Percentiles rank a stretch among this genome's conserved stretches.
These are phyloP conservation scores for Hylodesmum podocarpum DNA, from an alignment of 306 rosid genomes.

Conservation along the genomic window DNA sequence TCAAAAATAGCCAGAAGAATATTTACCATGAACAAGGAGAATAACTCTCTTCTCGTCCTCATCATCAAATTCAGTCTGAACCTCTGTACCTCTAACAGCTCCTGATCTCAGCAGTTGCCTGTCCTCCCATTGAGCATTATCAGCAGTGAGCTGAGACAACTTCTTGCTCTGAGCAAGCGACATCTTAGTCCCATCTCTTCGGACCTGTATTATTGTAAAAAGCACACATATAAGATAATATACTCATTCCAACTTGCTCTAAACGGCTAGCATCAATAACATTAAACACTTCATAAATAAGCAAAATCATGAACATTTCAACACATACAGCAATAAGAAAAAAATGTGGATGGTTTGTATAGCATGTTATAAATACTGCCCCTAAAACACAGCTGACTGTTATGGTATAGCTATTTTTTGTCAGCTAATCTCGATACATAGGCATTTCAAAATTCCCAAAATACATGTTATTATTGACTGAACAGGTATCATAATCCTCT, in stretches of 20 bases:
- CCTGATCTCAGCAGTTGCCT: conserved; percentile 94
- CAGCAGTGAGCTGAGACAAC: conserved; percentile 92
- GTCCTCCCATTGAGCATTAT: conserved; percentile 99
- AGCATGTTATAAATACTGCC: neutral
- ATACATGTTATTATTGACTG: neutral
- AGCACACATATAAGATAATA: conserved; percentile 1
- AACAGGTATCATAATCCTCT: conserved; percentile 1
- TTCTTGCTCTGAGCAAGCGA: conserved; percentile 91
- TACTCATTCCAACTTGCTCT: conserved; percentile 2
- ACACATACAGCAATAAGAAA: conserved; percentile 2
- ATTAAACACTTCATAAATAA: neutral
- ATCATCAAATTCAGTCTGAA: conserved; percentile 96
- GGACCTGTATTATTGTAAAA: conserved; percentile 50
- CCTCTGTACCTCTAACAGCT: conserved; percentile 97
- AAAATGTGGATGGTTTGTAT: neutral
- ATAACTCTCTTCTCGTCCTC: conserved; percentile 96
- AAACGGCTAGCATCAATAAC: conserved; percentile 1
- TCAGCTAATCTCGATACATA: neutral
- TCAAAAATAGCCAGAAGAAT: conserved; percentile 12
- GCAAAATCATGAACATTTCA: conserved; percentile 1
- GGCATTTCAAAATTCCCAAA: neutral
- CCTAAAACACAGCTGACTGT: neutral
- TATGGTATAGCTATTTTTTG: neutral
- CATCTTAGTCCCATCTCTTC: conserved; percentile 97
- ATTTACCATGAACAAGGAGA: conserved; percentile 95